Base-by-base conservation (phyloP, 2,329 filamentous ascomycete genomes). In the Blastomyces silverae region DNA sequence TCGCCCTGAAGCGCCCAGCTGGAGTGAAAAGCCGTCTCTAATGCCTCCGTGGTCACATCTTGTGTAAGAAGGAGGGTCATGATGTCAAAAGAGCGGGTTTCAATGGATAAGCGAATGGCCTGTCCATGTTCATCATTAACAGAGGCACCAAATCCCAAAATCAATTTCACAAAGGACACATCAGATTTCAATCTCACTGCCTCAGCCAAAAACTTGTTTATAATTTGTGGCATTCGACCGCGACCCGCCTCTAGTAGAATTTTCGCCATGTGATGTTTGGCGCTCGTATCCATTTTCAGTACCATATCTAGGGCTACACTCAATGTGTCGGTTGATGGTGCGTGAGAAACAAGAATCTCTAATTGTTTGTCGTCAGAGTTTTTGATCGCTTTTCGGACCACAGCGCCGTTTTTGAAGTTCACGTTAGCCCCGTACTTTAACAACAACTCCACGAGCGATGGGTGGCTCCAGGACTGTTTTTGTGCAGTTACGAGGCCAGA, bases 101-200 rank as follows among this genome's bases (percentile, higher is more conserved):
- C 64, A 34, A 69, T 66, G 6, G 68, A 63, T 28, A 44, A 59
- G 5, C 65, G 59, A 42, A 69, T 59, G 20, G 68, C 62, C 17
- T 64, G 25, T 50, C 67, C 68, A 50, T 64, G 61, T 28, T 65
- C 63, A 59, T 68, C 65, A 60, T 68, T 63, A 11, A 66, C 64
- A 20, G 64, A 67, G 37, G 66, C 68, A n/a, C 67, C 68, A 58
- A 66, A 64, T 39, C 61, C 63, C n/a, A 69, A 56, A 52, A 69
- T 39, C 52, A 69, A 44, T 55, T 67, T 62, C 50, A 68, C 17
- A 52, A 69, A 65, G 6, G 34, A 53, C 39, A 64, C 44, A 31
- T 68, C 67, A 3, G 28, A 55, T 28, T 59, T 55, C 13, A 66
- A n/a, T 31, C 46, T 53, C 31, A 68, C 46, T 8, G 66, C 62